Evolutionary conservation across 441 rosid genomes (phyloP).

Genomic region (Brassica balearica): DNA sequence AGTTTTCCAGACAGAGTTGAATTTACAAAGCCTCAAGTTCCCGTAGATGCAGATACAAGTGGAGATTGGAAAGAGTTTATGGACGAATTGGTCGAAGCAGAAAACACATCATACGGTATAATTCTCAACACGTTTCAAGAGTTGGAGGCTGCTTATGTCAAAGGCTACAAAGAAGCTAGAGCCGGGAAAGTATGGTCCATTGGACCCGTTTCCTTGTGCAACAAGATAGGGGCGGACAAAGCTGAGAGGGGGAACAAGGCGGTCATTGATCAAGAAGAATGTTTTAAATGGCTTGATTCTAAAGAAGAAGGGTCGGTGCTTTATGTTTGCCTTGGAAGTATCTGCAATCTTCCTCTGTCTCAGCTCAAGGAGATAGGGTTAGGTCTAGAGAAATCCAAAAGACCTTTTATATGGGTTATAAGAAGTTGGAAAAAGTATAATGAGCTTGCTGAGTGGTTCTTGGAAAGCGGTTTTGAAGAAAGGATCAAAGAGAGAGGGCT

Average conservation of each 20-base stretch:
- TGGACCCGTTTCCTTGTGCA: constrained; percentile 50
- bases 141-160: constrained; percentile 41
- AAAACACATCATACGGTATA: constrained; percentile 33
- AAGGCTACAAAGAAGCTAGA: constrained; percentile 27
- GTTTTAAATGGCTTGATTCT: constrained; percentile 47
- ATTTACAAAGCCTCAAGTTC: constrained; percentile 45
- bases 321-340: constrained; percentile 57
- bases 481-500: constrained; percentile 51
- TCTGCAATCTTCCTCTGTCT: constrained; percentile 32
- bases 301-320: constrained; percentile 39
- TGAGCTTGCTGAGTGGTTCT: constrained; percentile 45
- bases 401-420: constrained; percentile 45
- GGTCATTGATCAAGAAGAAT: constrained; percentile 4
- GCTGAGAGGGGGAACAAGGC: constrained; percentile 47
- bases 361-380: constrained; percentile 48
- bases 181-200: constrained; percentile 15
- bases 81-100: constrained; percentile 6
- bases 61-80: not conserved
- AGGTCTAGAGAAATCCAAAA: constrained; percentile 46
- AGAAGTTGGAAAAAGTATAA: constrained; percentile 27
- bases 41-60: not conserved
- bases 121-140: constrained; percentile 41
- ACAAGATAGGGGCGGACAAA: constrained; percentile 39
- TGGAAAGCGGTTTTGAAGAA: constrained; percentile 43
- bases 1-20: constrained; percentile 51